These are phyloP conservation scores for Geosmithia morbida DNA, from an alignment of 2,329 filamentous ascomycete genomes.

Conservation along the genomic window DNA sequence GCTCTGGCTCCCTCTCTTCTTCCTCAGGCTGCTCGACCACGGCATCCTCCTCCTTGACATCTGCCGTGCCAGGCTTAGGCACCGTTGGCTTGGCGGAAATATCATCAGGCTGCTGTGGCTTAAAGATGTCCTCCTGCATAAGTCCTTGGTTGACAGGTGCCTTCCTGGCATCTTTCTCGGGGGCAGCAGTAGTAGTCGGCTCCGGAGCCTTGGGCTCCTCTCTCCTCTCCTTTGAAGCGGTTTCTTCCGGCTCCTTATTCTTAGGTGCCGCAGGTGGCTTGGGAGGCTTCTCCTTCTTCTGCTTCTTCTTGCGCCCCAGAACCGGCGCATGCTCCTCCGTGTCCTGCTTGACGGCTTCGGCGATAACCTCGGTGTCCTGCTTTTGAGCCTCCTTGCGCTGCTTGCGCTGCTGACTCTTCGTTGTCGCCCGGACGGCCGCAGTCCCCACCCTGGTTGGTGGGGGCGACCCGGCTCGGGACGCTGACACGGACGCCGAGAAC, in stretches of 20 bases:
- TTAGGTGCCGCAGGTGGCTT: constrained; percentile 6
- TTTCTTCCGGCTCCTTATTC: neutral
- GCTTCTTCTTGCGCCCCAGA: constrained; percentile 69
- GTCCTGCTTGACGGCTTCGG: constrained; percentile 34
- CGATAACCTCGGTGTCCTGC: constrained; percentile 43
- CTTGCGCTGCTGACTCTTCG: constrained; percentile 69
- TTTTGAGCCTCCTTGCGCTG: constrained; percentile 54
- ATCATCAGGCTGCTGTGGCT: neutral
- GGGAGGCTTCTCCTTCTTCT: constrained; percentile 54
- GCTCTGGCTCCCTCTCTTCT: constrained; percentile 6
- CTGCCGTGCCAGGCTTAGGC: too few relatives aligned
- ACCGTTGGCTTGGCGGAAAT: neutral
- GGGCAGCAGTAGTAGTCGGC: constrained; percentile 1
- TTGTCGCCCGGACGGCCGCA: constrained; percentile 53
- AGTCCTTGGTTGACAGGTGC: neutral
- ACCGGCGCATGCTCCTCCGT: constrained; percentile 54
- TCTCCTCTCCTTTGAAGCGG: constrained; percentile 3
- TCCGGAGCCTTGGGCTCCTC: neutral
- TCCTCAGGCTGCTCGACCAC: neutral
- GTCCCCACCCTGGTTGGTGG: constrained; percentile 52
- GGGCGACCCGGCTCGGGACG: constrained; percentile 57
- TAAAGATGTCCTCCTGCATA: too few relatives aligned
- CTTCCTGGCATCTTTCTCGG: neutral
- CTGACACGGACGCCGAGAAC: constrained; percentile 54
- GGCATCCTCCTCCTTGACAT: neutral